Evolutionary conservation across 768 basidiomycete species (phyloP), one percentile per base, ranked within the genome.

Genomic region (Phanerodontia chrysosporium): DNA sequence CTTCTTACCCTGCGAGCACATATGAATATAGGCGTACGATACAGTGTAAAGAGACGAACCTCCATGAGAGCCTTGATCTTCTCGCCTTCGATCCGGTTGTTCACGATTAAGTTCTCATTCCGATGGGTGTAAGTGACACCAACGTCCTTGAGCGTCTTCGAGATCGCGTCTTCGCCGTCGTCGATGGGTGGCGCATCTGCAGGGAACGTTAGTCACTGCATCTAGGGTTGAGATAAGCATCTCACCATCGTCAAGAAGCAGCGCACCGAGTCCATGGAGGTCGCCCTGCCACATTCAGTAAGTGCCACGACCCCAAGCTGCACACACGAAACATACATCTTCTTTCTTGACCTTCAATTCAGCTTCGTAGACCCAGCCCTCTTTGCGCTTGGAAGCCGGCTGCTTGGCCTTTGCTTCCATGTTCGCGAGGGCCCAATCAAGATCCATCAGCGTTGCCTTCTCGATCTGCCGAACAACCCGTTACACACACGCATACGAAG

Each of bases 391-490:
- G 58, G 79, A 78, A 76, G 1, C 55, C 64, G 51, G 72, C 74
- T 21, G 61, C 57, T 45, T 66, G 36, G 22, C 61, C 27, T 73
- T 70, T 5, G 74, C 75, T n/a, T 77, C 80, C 71, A 89, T 79
- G 64, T 90, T 83, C 4, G 82, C 80, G 42, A 92, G 72, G 0
- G 89, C 90, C 90, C 92, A 95, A 65, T 92, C 89, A 24, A 92
- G 74, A 62, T 94, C 84, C 7, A 81, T 78, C 3, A 92, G 65
- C 49, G 83, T 83, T 5, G 92, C 91, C 53, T 78, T 82, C 70
- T 93, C 90, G 45, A 95, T 93, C 90, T 93, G 49, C 49, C 1
- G 51, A 1, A 30, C 10, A 25, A 28, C 57, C 30, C 8, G 10
- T n/a, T 14, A 51, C n/a, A 24, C 6, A 55, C 16, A 28, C 5